Evolutionary conservation across 2,329 filamentous ascomycete species (phyloP), one percentile per base, ranked within the genome.

Genomic region (Exophiala sp.): DNA sequence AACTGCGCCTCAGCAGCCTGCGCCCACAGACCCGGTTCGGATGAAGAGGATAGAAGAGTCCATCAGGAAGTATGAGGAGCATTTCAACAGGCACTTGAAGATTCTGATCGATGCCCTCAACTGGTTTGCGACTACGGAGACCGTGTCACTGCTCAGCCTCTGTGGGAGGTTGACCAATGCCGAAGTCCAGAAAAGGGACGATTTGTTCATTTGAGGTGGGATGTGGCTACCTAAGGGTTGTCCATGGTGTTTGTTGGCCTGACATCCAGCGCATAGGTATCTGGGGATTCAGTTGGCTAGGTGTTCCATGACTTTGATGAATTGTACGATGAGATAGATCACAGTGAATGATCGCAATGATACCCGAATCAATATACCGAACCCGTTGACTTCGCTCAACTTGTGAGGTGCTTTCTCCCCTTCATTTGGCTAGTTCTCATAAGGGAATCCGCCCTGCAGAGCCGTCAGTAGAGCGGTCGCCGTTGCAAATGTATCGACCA

Each of bases 71-170:
- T 97, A 94, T 73, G 93, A 98, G 68, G 82, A 84, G 58, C 94
- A 95, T 64, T 98, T 98, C 66, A 86, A 85, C 50, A 76, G 89
- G 40, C 91, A 97, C 69, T 70, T 98, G 61, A 90, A 95, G 72
- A 95, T 97, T 59, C 69, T 98, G 62, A 81, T 97, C 30, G 93
- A 97, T 65, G 91, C 88, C 47, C 32, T 98, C 56, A 97, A 98
- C 62, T 95, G 97, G 68, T 94, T 96, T 62, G 93, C 93, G 2
- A 93, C 93, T 0, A 97, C 93, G 0, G 93, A 98, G 73, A 97
- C 93, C 32, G 91, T 96, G 2, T 93, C 95, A 14, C 76, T 98
- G 58, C 72, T 97, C 55, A 91, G 90, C 58, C 73, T 98, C 13
- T 95, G 88, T 64, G 88, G 88, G 10, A 72, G 88, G 53, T 65